These are phyloP conservation scores for Climacium dendroides DNA, from an alignment of 225 moss, liverwort and hornwort genomes.

Conservation along the genomic window DNA sequence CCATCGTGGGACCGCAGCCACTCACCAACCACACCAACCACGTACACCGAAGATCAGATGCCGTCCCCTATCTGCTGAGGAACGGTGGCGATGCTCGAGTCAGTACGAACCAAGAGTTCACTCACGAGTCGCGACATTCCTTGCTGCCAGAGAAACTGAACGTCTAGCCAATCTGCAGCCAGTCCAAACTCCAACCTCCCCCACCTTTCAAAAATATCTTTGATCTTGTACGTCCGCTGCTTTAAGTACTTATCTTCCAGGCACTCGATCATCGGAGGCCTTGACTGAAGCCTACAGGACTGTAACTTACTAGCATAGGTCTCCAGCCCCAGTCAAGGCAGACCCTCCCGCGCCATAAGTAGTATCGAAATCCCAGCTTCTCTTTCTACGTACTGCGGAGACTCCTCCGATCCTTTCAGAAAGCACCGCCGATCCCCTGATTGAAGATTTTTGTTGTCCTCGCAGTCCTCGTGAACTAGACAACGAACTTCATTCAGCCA, in stretches of 20 bases:
- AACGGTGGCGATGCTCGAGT: background rate
- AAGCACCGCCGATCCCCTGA: background rate
- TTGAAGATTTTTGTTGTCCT: background rate
- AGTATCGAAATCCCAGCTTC: background rate
- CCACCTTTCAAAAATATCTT: background rate
- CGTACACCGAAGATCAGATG: background rate
- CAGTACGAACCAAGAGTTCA: background rate
- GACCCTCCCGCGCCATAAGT: background rate
- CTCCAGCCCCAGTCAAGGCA: background rate
- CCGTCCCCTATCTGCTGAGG: background rate
- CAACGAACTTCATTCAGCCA: background rate
- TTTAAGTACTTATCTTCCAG: background rate
- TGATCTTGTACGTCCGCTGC: background rate
- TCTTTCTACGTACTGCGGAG: background rate
- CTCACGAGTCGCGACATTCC: background rate
- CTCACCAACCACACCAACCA: background rate
- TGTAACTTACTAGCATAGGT: no score
- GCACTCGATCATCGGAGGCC: background rate
- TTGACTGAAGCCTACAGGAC: background rate
- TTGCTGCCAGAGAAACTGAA: background rate
- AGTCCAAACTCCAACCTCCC: background rate
- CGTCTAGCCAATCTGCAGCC: background rate
- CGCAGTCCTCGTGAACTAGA: background rate
- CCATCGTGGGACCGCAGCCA: rapidly evolving
- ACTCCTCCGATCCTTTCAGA: background rate